These are phyloP conservation scores for Umbelopsis sp. DNA, from an alignment of 371 early-diverging fungal genomes.

Conservation along the genomic window DNA sequence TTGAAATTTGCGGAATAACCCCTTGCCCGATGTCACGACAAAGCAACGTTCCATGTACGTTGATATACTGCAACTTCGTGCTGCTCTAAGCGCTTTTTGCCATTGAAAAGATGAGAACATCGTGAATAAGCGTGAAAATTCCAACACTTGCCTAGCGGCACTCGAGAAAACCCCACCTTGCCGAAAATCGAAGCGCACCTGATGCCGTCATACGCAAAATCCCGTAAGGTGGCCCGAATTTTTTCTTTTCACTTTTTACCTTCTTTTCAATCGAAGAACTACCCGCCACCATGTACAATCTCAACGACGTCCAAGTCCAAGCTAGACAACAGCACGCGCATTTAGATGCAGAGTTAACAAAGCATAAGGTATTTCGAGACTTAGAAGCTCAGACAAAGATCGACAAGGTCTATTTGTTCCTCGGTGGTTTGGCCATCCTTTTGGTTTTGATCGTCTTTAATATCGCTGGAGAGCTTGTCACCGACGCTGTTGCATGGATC, in stretches of 20 bases:
- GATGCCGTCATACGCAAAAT: slow-evolving; percentile 8
- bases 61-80: too few relatives aligned
- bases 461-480: slow-evolving; percentile 77
- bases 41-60: too few relatives aligned
- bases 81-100: too few relatives aligned
- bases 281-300: not conserved
- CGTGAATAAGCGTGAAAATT: too few relatives aligned
- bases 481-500: slow-evolving; percentile 84
- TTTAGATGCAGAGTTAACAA: slow-evolving; percentile 23
- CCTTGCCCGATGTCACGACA: too few relatives aligned
- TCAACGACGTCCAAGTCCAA: slow-evolving; percentile 20
- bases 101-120: too few relatives aligned
- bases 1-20: too few relatives aligned
- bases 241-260: slow-evolving; percentile 13
- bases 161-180: too few relatives aligned
- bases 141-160: too few relatives aligned
- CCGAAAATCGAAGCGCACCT: too few relatives aligned
- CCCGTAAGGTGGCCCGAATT: not conserved
- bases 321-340: slow-evolving; percentile 23
- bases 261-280: not conserved
- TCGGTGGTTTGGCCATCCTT: slow-evolving; percentile 62
- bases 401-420: slow-evolving; percentile 77
- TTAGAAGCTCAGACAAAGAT: slow-evolving; percentile 23
- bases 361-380: slow-evolving; percentile 22
- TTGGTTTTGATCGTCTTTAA: slow-evolving; percentile 87